Base-by-base conservation (phyloP, 768 basidiomycete species). In the Fibroporia radiculosa region DNA sequence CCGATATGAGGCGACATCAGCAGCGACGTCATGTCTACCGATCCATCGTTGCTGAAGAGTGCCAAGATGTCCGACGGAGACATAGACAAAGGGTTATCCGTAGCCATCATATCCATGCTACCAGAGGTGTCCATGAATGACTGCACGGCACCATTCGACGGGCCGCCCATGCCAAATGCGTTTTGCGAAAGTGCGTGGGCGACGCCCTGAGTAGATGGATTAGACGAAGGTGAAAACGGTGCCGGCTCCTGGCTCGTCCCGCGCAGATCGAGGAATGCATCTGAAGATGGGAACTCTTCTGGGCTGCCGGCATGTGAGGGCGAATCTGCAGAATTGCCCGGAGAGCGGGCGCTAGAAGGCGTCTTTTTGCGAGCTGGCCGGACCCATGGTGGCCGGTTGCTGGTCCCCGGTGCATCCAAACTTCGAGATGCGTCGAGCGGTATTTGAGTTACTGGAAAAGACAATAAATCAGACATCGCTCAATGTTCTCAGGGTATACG, bases 301-400 rank as follows among this genome's bases (percentile, higher is more conserved):
- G 82, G 80, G 54, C 80, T 82, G 55, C 66, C 62, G 36, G 65
- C 68, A 27, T 79, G 65, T 14, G 57, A 55, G 22, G 59, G 56
- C 25, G 58, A 57, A 42, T 59, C 61, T 46, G 53, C 55, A 26
- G 58, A 61, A 45, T 52, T 48, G 28, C 51, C 53, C 27, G 57
- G 47, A 25, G 75, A 74, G 48, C 69, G 68, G 40, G 71, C 63
- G 18, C 60, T 64, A 35, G 69, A 73, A 3, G 77, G 65, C 4
- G 77, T 72, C 68, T 85, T 87, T 62, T 86, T 90, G 48, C 82
- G 84, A 6, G 92, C 81, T 6, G 91, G 92, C 37, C 91, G 78
- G 48, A 93, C 77, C 91, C 92, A 95, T 6, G 91, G 85, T 10
- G 83, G 85, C 13, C 90, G 52, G 23, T 69, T 66, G 32, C 65